Evolutionary conservation across 208 protist species (phyloP).

Genomic region (Willaertia magna): DNA sequence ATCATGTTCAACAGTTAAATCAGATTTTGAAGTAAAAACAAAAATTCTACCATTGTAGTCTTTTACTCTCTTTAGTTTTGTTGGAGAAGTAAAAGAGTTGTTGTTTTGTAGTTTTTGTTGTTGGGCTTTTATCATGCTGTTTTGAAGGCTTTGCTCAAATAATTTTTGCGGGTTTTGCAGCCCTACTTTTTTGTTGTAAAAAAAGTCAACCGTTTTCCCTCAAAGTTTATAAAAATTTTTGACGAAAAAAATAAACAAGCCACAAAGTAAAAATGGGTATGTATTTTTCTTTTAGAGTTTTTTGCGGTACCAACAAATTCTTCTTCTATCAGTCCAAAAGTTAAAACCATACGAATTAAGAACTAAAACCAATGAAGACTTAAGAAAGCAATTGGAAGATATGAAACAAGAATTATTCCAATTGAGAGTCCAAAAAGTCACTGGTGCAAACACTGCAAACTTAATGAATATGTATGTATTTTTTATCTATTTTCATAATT

Average conservation of each 20-base stretch:
- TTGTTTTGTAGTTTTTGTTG: background rate
- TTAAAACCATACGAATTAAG: constrained; percentile 69
- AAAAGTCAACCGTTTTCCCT: too few species aligned
- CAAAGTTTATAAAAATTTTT: too few species aligned
- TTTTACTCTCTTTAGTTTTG: background rate
- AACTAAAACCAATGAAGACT: constrained; percentile 83
- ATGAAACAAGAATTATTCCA: constrained; percentile 92
- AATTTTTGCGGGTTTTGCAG: too few species aligned
- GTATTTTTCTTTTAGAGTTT: too few species aligned
- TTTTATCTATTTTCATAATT: background rate
- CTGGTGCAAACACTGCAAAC: constrained; percentile 65
- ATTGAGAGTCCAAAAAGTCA: constrained; percentile 86
- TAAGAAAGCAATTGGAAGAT: constrained; percentile 85
- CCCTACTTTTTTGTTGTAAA: too few species aligned
- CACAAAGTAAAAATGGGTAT: too few species aligned
- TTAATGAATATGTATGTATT: constrained; percentile 74
- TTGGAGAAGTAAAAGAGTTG: background rate
- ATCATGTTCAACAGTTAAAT: background rate
- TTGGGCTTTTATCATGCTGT: background rate
- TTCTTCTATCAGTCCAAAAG: constrained; percentile 13
- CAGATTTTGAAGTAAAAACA: background rate
- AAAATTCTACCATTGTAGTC: background rate
- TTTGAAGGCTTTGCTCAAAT: background rate
- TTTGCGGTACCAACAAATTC: too few species aligned
- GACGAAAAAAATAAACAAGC: too few species aligned